Conservation (phyloP, 106 monocot species). For the Phalaenopsis equestris region DNA sequence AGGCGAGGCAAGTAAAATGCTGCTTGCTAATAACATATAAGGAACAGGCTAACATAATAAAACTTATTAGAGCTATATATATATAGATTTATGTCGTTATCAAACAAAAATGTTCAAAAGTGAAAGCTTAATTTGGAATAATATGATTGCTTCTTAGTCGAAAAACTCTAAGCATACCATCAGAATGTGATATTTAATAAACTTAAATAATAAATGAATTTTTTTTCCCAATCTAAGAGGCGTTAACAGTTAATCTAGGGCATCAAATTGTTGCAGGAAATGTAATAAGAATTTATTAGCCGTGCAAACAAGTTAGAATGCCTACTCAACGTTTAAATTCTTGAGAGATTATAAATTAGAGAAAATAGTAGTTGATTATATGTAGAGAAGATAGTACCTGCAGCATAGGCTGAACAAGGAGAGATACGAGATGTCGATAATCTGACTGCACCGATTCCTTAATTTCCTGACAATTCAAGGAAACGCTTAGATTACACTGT, state of each 20-base stretch:
- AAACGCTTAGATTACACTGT: background rate
- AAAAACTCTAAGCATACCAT: too few relatives aligned
- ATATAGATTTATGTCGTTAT: background rate
- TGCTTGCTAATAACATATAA: background rate
- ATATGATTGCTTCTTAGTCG: too few relatives aligned
- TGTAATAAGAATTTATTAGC: too few relatives aligned
- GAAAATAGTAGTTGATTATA: background rate
- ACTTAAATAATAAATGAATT: too few relatives aligned
- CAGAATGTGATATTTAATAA: too few relatives aligned
- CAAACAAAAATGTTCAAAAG: too few relatives aligned
- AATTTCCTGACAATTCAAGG: slow-evolving; percentile 44
- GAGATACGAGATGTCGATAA: slow-evolving; percentile 80
- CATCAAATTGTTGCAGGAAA: too few relatives aligned
- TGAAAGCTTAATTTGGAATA: too few relatives aligned
- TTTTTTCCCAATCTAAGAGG: too few relatives aligned
- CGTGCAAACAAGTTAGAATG: background rate
- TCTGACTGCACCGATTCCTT: slow-evolving; percentile 83
- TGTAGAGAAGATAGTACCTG: slow-evolving; percentile 39
- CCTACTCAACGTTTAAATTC: background rate
- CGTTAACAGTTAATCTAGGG: too few relatives aligned
- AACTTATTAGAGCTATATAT: background rate
- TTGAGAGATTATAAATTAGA: background rate
- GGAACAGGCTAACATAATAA: background rate
- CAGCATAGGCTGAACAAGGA: slow-evolving; percentile 87
- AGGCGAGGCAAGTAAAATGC: background rate